Evolutionary conservation across 495 filamentous ascomycete species (phyloP).

Genomic region (Cercophora sp.): DNA sequence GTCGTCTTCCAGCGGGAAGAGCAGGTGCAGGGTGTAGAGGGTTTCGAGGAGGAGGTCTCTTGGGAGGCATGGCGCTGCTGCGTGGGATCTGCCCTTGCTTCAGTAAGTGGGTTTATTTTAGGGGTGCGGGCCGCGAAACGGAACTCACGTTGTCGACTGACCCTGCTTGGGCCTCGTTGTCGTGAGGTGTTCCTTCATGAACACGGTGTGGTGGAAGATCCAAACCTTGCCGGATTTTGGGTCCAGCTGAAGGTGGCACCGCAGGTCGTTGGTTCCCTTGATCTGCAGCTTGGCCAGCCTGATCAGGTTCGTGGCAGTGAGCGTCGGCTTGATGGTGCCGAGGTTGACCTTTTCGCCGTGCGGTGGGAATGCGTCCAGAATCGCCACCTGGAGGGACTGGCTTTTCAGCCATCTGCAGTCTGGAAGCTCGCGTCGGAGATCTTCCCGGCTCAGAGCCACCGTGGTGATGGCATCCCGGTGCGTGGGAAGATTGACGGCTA

Average conservation of each 20-base stretch:
- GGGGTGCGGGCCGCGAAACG: no score
- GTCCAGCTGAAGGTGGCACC: neutral
- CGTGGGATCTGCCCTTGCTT: no score
- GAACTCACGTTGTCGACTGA: neutral
- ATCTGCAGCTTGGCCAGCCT: neutral
- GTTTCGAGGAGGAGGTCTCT: no score
- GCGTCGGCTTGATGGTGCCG: neutral
- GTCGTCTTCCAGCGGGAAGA: no score
- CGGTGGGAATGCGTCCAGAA: neutral
- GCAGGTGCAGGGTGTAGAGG: no score
- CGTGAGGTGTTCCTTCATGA: neutral
- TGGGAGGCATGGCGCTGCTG: no score
- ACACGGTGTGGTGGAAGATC: neutral
- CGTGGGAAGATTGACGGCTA: neutral
- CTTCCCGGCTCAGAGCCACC: neutral
- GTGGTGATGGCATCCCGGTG: neutral
- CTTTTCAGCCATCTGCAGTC: neutral
- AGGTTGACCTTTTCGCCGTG: neutral
- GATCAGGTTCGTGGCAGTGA: neutral
- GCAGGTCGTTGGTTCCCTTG: neutral
- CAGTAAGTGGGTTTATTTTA: no score
- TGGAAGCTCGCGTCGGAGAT: neutral
- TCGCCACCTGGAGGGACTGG: neutral
- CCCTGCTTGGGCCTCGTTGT: neutral
- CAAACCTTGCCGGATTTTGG: neutral